These are phyloP conservation scores for Anthoceros angustus DNA, from an alignment of 225 moss, liverwort and hornwort species.

Conservation along the genomic window DNA sequence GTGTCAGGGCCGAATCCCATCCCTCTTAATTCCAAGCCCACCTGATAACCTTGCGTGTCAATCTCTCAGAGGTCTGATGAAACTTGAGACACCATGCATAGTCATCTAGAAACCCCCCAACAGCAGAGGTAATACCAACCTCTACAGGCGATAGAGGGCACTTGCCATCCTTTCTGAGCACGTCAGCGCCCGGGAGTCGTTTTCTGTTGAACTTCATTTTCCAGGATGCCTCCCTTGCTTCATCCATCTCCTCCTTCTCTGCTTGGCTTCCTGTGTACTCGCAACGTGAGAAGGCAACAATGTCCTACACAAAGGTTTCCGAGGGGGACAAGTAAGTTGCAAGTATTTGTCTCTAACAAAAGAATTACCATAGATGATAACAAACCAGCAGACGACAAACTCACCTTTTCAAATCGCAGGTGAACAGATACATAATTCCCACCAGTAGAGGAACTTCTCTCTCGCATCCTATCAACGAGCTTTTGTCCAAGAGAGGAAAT, in stretches of 20 bases:
- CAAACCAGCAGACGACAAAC: neutral
- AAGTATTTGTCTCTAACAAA: neutral
- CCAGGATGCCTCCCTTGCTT: neutral
- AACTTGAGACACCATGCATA: neutral
- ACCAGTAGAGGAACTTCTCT: neutral
- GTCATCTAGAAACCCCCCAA: neutral
- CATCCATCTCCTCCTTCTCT: constrained; percentile 2
- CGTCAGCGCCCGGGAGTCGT: neutral
- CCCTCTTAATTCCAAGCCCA: constrained; percentile 3
- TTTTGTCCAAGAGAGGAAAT: neutral
- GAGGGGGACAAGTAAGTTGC: neutral
- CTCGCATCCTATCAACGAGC: neutral
- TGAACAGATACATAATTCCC: neutral
- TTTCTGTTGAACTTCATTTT: neutral
- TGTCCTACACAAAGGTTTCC: neutral
- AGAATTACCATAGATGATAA: neutral
- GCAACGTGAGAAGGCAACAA: constrained; percentile 2
- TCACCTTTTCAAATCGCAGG: neutral
- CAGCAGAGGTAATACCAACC: neutral
- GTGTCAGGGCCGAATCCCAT: neutral
- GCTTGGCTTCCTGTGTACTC: neutral
- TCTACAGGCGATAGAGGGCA: constrained; percentile 1
- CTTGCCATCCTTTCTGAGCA: neutral
- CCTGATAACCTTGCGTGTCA: neutral
- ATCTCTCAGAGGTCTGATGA: too few species aligned